A percentile compares a stretch with the other conserved stretches of the same genome.
Evolutionary conservation across 495 filamentous ascomycete genomes (phyloP).

Genomic region (Hypoxylon crocopeplum): DNA sequence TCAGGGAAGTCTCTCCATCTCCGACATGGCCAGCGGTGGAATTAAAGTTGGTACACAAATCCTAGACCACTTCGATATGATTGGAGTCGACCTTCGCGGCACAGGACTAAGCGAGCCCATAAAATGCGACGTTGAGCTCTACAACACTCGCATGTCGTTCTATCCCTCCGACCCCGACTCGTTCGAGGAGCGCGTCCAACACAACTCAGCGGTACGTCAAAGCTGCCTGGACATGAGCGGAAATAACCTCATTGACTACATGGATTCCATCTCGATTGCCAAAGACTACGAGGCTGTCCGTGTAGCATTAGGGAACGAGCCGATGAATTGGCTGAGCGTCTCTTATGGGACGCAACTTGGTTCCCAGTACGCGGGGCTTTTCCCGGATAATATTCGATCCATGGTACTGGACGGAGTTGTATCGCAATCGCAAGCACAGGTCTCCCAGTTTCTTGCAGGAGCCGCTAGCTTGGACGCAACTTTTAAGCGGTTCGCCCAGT

Average conservation of each 20-base stretch:
- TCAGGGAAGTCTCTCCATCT: neutral
- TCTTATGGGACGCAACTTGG: constrained; percentile 61
- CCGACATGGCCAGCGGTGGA: neutral
- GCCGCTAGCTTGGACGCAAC: neutral
- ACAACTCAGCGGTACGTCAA: constrained; percentile 37
- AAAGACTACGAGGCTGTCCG: constrained; percentile 48
- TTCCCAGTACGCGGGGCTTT: constrained; percentile 41
- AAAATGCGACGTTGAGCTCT: constrained; percentile 40
- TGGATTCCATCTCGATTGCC: constrained; percentile 44
- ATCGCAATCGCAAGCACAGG: neutral
- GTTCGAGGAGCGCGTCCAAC: constrained; percentile 21
- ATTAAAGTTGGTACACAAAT: neutral
- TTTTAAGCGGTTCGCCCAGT: neutral
- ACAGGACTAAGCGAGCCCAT: constrained; percentile 39
- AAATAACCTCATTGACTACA: constrained; percentile 23
- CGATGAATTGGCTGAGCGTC: constrained; percentile 43
- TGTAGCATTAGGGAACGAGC: constrained; percentile 34
- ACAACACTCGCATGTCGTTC: constrained; percentile 24
- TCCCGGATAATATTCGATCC: constrained; percentile 22
- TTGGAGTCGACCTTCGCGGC: constrained; percentile 21
- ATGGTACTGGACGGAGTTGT: constrained; percentile 22
- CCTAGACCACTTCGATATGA: constrained; percentile 19
- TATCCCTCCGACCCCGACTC: constrained; percentile 25
- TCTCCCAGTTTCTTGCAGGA: neutral
- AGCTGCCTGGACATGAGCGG: constrained; percentile 42